Evolutionary conservation across 83 land plant genomes (phyloP).

Genomic region (Isoetes engelmannii): DNA sequence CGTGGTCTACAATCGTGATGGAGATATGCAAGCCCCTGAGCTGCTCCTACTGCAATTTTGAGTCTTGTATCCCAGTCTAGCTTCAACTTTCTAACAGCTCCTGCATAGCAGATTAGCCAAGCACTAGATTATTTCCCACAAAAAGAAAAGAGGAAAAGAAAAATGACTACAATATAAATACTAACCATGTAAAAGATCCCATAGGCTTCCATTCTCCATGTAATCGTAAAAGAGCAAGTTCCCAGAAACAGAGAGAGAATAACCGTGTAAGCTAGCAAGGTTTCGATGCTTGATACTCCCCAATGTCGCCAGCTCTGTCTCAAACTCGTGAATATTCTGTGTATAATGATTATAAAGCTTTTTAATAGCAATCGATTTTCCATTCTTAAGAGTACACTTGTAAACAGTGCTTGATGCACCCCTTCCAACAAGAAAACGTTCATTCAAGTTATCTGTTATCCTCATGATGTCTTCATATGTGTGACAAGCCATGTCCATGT

Average conservation of each 20-base stretch:
- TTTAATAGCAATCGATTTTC: conserved; percentile 89
- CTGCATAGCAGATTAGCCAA: conserved; percentile 22
- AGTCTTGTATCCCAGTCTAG: conserved; percentile 90
- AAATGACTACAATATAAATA: background rate
- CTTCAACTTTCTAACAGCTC: conserved; percentile 69
- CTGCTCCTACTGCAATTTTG: conserved; percentile 79
- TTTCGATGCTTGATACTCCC: conserved; percentile 96
- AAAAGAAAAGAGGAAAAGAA: background rate
- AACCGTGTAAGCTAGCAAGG: conserved; percentile 89
- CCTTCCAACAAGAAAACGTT: conserved; percentile 77
- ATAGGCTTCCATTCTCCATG: conserved; percentile 97
- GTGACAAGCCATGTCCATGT: conserved; percentile 97
- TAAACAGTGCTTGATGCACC: conserved; percentile 97
- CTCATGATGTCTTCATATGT: conserved; percentile 93
- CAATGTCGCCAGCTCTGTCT: conserved; percentile 83
- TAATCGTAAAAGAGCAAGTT: conserved; percentile 90
- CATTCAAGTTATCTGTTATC: conserved; percentile 87
- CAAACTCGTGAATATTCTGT: conserved; percentile 74
- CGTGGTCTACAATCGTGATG: conserved; percentile 95
- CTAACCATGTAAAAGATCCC: conserved; percentile 93
- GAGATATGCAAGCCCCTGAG: conserved; percentile 87
- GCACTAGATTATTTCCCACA: background rate
- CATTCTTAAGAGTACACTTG: conserved; percentile 82
- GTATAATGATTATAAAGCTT: conserved; percentile 71
- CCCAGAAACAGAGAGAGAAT: conserved; percentile 69